Percentiles rank a stretch among this genome's conserved stretches.
Conservation (phyloP, 306 rosid species). For the Casuarina cunninghamiana region DNA sequence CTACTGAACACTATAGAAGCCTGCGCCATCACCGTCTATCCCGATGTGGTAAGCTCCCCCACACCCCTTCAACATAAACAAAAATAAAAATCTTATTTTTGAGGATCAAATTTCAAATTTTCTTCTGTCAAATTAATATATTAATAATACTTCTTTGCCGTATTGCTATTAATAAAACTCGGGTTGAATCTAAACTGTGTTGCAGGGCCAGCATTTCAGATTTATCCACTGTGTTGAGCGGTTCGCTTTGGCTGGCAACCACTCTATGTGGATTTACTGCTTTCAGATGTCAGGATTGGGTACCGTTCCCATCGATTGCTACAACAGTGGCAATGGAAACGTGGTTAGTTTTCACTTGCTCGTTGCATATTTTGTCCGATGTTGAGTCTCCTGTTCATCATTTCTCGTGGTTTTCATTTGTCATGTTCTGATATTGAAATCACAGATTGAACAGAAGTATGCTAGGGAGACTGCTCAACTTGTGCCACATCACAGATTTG, state of each 20-base stretch:
- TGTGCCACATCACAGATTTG: conserved; percentile 67
- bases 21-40: conserved; percentile 68
- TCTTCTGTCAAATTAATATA: too few relatives aligned
- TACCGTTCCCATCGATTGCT: conserved; percentile 61
- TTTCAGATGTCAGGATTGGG: conserved; percentile 58
- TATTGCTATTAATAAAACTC: not conserved
- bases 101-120: not conserved
- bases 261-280: conserved; percentile 60
- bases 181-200: not conserved
- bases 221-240: conserved; percentile 69
- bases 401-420: not conserved
- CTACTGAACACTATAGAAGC: conserved; percentile 73
- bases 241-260: conserved; percentile 41
- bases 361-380: not conserved
- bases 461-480: conserved; percentile 66
- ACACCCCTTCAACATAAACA: not conserved
- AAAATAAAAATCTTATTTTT: not conserved
- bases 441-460: conserved; percentile 57
- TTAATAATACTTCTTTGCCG: not conserved
- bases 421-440: conserved; percentile 1
- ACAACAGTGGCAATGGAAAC: conserved; percentile 63
- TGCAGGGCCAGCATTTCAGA: conserved; percentile 60
- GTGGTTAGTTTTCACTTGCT: conserved; percentile 37
- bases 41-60: conserved; percentile 54
- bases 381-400: not conserved